Evolutionary conservation across 352 stramenopile genomes (phyloP), one percentile per base, ranked within the genome.

Genomic region (Thalassiosira mediterranea): DNA sequence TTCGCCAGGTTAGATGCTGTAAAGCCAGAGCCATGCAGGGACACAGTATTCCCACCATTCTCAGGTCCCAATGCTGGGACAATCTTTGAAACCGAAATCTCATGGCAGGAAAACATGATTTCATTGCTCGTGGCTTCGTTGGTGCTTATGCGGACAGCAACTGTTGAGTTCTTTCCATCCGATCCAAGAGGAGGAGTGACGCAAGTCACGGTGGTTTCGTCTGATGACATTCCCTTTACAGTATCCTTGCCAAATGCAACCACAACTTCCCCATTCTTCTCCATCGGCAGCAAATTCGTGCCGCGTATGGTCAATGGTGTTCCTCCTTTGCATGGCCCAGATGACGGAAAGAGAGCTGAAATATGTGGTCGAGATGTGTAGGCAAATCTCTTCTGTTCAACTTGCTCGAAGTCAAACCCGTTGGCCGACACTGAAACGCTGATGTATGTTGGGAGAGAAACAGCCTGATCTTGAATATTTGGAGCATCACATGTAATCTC

Each of bases 201-300:
- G 23, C 56, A 69, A 46, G 21, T 29, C 17, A 76, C 28, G 13
- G 57, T 25, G 7, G 67, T 70, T 15, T 76, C 57, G 44, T 76
- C 69, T 19, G 69, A 13, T 29, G 38, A 0, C 31, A 37, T 57
- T 31, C 56, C 67, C 1, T 29, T 69, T 4, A 76, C 67, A 21
- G 21, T 23, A 53, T 23, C 44, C 4, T 23, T 23, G 31, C 37
- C 42, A 63, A 76, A 76, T 23, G 21, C 62, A 10, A 76, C 26
- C 25, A 68, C 19, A n/a, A 76, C 26, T 47, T 21, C 26, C 25
- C 31, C 47, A 21, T 67, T 48, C 13, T 10, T 17, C 10, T 64
- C 28, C 15, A 17, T 59, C n/a, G 53, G 40, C 31, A 58, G 7
- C 19, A 75, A n/a, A 61, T 68, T 66, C 34, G 3, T 26, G 15